Evolutionary conservation across 352 stramenopile genomes (phyloP).

Genomic region (Phytophthora agathidicida): DNA sequence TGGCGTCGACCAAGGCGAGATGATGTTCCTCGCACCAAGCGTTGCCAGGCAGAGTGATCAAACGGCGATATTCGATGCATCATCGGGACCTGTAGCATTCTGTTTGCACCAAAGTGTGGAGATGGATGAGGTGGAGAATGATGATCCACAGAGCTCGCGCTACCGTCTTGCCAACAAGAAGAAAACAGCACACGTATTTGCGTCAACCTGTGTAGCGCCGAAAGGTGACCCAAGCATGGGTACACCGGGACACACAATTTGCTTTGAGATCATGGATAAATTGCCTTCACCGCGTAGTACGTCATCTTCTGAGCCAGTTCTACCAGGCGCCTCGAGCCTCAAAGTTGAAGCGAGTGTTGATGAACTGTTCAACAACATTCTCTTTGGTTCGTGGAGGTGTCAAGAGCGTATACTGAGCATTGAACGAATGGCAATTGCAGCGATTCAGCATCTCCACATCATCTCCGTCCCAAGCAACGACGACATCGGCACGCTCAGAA

Average conservation of each 20-base stretch:
- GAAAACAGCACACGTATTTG: slow-evolving; percentile 43
- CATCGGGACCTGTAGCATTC: slow-evolving; percentile 35
- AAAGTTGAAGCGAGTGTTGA: slow-evolving; percentile 35
- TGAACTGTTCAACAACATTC: slow-evolving; percentile 36
- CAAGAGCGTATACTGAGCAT: slow-evolving; percentile 31
- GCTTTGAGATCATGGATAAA: slow-evolving; percentile 41
- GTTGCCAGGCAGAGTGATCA: slow-evolving; percentile 21
- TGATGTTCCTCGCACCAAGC: slow-evolving; percentile 54
- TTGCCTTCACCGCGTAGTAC: slow-evolving; percentile 5
- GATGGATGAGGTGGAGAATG: slow-evolving; percentile 17
- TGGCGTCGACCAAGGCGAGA: slow-evolving; percentile 42
- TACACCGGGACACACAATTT: slow-evolving; percentile 21
- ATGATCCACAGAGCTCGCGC: not conserved
- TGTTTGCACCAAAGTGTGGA: slow-evolving; percentile 51
- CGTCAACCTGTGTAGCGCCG: slow-evolving; percentile 23
- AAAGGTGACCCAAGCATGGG: not conserved
- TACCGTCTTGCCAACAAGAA: slow-evolving; percentile 15
- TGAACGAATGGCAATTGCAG: slow-evolving; percentile 39
- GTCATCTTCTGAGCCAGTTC: not conserved
- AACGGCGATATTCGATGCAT: slow-evolving; percentile 31
- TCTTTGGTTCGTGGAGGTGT: slow-evolving; percentile 7
- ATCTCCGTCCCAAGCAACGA: slow-evolving; percentile 38
- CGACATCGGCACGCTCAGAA: slow-evolving; percentile 13
- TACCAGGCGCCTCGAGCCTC: not conserved
- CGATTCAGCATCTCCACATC: slow-evolving; percentile 48